These are phyloP conservation scores for Penicillium egyptiacum DNA, from an alignment of 495 filamentous ascomycete genomes.

Conservation along the genomic window DNA sequence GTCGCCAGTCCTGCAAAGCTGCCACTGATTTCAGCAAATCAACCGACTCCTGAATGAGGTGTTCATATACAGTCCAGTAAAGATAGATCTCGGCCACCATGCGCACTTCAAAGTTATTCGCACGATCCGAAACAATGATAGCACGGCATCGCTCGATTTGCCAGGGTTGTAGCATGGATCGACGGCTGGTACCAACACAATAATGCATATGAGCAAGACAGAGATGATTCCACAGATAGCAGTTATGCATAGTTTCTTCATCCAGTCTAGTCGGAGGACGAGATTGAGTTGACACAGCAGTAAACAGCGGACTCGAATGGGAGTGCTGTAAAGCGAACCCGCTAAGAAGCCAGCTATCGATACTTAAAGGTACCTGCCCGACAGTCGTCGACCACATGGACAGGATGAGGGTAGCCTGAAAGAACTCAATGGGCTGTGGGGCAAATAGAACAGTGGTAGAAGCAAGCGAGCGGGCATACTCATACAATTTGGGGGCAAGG, in stretches of 20 bases:
- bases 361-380: constrained; percentile 45
- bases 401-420: constrained; percentile 44
- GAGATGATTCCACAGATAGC: constrained; percentile 49
- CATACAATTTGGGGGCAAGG: constrained; percentile 41
- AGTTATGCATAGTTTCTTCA: constrained; percentile 25
- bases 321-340: constrained; percentile 48
- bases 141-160: constrained; percentile 41
- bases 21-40: constrained; percentile 37
- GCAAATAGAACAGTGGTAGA: constrained; percentile 35
- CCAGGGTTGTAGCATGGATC: constrained; percentile 36
- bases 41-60: constrained; percentile 23
- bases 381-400: constrained; percentile 52
- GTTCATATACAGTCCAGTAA: constrained; percentile 47
- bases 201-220: constrained; percentile 49
- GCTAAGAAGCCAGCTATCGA: constrained; percentile 50
- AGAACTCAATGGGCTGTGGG: constrained; percentile 46
- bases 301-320: constrained; percentile 40
- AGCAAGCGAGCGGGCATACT: constrained; percentile 37
- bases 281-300: constrained; percentile 18
- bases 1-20: constrained; percentile 39
- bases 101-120: constrained; percentile 46
- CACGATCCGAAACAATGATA: constrained; percentile 39
- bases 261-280: constrained; percentile 13
- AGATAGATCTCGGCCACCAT: constrained; percentile 49
- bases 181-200: constrained; percentile 46